Evolutionary conservation across 2,329 filamentous ascomycete genomes (phyloP), one percentile per base, ranked within the genome.

Genomic region (Colletotrichum sojae): DNA sequence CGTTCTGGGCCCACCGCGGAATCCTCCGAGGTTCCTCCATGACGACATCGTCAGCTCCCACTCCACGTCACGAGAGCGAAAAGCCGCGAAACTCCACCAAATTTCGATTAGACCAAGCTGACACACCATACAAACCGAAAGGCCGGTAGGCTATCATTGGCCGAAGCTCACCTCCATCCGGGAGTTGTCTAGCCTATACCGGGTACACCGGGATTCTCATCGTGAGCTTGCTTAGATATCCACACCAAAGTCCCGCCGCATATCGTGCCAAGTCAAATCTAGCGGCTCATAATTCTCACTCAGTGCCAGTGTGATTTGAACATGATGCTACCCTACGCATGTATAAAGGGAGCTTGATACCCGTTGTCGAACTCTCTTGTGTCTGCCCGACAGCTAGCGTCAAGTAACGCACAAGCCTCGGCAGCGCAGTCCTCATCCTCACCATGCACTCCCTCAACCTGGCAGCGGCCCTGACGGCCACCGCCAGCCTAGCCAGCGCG

Each of bases 401-500:
- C 31, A 12, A 36, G 9, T 36, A 36, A 36, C 31, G 2, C 31
- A 25, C 9, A 2, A 36, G 31, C 2, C 16, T 20, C 22, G 20
- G n/a, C n/a, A 22, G n/a, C 5, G 16, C 13, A 13, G 13, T 15
- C 18, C 2, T 36, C n/a, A n/a, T 25, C 27, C 36, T 15, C 61
- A 39, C 12, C 3, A 69, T 69, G 67, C 45, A 60, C 18, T 16
- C 56, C 9, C 12, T 61, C 25, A 53, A 53, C 16, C 20, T 67
- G 9, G 62, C 45, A 8, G 25, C 67, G 18, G 55, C 62, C n/a
- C 18, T 69, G 4, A 25, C 48, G 48, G 61, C 48, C 27, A 45
- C 48, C 9, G 46, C 18, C 15, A 20, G 54, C 18, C 15, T 69
- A n/a, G 56, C 67, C 27, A 48, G 48, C 31, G 69, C 75, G 12